Percentiles rank a stretch among this genome's conserved stretches.
phyloP scores from a whole-genome alignment of 768 basidiomycete species.

The Thelephora aurantiotincta region DNA sequence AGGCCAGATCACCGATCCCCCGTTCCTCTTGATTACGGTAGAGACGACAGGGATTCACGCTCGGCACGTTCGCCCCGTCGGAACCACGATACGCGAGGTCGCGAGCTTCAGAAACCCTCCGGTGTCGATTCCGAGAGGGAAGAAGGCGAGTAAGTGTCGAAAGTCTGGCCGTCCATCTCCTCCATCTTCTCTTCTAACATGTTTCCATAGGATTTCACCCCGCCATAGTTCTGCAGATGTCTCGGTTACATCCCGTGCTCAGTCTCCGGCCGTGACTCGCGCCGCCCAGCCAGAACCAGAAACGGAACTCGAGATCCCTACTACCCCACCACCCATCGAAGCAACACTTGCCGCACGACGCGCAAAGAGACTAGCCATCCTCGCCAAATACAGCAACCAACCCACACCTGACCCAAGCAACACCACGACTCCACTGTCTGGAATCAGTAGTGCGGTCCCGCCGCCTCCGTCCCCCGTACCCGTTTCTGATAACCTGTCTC shows the following conservation, averaged over 20 bases:
- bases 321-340: constrained; percentile 34
- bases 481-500: constrained; percentile 51
- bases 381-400: constrained; percentile 56
- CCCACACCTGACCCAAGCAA: constrained; percentile 25
- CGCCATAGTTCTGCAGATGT: constrained; percentile 19
- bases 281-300: constrained; percentile 28
- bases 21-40: not conserved
- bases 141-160: constrained; percentile 86
- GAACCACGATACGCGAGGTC: constrained; percentile 6
- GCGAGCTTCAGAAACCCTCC: constrained; percentile 3
- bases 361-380: constrained; percentile 60
- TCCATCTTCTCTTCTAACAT: constrained; percentile 1
- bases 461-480: constrained; percentile 46
- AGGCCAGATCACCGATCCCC: constrained; percentile 3
- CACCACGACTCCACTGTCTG: constrained; percentile 36
- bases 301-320: constrained; percentile 41
- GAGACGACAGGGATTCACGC: constrained; percentile 7
- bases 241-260: constrained; percentile 14
- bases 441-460: constrained; percentile 61
- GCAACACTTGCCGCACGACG: constrained; percentile 52
- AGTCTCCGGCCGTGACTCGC: constrained; percentile 8
- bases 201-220: constrained; percentile 48
- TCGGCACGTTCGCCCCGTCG: constrained; percentile 6
- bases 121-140: constrained; percentile 50
- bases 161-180: constrained; percentile 7